These are phyloP conservation scores for Neolentinus lepideus DNA, from an alignment of 1,284 basidiomycete genomes.

Conservation along the genomic window DNA sequence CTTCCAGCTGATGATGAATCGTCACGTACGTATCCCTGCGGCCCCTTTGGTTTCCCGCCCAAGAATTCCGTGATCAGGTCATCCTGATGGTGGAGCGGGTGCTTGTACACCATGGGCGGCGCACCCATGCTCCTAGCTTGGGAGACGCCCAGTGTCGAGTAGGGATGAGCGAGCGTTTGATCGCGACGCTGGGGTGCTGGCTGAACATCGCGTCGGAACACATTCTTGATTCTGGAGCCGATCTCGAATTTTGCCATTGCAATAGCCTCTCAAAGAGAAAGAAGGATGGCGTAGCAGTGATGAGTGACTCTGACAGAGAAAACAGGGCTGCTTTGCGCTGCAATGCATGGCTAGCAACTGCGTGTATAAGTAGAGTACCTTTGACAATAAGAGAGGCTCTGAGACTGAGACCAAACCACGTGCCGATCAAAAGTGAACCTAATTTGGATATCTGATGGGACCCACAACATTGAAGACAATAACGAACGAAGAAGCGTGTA, in stretches of 20 bases:
- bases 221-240: not conserved
- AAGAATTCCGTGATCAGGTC: conserved; percentile 3
- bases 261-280: no score
- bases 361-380: not conserved
- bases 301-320: not conserved
- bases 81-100: not conserved
- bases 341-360: not conserved
- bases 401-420: not conserved
- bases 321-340: not conserved
- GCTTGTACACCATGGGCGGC: not conserved
- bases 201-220: not conserved
- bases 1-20: not conserved
- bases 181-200: not conserved
- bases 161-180: not conserved
- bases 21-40: not conserved
- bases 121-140: not conserved
- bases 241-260: not conserved
- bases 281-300: no score
- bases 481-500: not conserved
- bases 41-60: not conserved
- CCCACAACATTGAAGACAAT: not conserved
- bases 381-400: not conserved
- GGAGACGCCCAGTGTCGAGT: not conserved
- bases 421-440: not conserved
- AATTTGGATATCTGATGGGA: not conserved